Conservation (phyloP, 768 basidiomycete genomes). For the Neoboletus magnificus region DNA sequence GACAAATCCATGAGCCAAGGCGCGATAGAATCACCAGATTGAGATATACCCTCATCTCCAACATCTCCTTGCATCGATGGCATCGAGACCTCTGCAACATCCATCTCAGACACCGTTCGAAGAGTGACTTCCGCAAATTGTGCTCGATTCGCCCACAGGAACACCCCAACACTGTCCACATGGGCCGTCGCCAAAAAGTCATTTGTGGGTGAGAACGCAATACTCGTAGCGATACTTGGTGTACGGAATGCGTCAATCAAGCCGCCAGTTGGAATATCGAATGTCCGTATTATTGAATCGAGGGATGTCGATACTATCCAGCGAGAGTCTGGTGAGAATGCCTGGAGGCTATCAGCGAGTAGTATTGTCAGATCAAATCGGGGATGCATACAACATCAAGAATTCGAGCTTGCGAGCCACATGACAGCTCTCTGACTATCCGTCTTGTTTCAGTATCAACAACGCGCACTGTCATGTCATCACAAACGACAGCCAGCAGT, state of each 20-base stretch:
- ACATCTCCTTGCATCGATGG: conserved; percentile 81
- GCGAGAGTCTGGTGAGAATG: conserved; percentile 92
- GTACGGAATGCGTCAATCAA: conserved; percentile 92
- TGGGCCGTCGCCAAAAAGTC: conserved; percentile 96
- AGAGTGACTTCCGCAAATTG: conserved; percentile 87
- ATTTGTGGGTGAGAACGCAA: conserved; percentile 91
- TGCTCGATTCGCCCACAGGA: conserved; percentile 97
- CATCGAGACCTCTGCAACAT: conserved; percentile 63
- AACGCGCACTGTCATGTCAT: conserved; percentile 81
- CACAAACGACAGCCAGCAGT: conserved; percentile 77
- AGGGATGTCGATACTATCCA: conserved; percentile 89
- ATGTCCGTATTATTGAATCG: conserved; percentile 91
- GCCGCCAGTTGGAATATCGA: conserved; percentile 89
- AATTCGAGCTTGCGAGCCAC: conserved; percentile 77
- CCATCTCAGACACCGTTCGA: conserved; percentile 73
- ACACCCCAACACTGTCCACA: conserved; percentile 90
- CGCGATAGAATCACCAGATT: background rate
- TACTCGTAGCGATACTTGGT: conserved; percentile 79
- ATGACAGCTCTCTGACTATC: conserved; percentile 81
- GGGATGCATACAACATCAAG: conserved; percentile 74
- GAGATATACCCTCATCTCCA: conserved; percentile 73
- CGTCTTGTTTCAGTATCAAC: conserved; percentile 88
- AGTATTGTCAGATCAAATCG: background rate
- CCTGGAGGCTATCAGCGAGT: conserved; percentile 41
- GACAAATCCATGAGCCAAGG: conserved; percentile 7